phyloP scores from a whole-genome alignment of 164 flowering plant species.

The Macadamia tetraphylla region DNA sequence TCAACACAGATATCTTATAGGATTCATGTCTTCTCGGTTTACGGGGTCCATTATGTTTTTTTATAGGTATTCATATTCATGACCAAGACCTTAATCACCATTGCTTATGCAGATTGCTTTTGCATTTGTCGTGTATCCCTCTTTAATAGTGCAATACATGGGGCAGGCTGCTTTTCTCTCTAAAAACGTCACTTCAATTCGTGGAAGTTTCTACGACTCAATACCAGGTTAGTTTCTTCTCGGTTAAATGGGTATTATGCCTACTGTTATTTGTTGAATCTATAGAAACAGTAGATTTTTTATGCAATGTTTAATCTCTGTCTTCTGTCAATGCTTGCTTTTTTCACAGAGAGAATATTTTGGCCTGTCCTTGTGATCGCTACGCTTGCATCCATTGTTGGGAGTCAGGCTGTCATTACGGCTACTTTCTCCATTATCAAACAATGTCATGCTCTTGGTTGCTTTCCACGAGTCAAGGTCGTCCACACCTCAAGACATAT shows the following conservation, averaged over 20 bases:
- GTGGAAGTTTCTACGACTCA: conserved; percentile 52
- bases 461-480: conserved; percentile 84
- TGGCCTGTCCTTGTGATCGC: conserved; percentile 89
- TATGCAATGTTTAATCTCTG: background rate
- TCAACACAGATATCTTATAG: too few relatives aligned
- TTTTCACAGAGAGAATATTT: conserved; percentile 44
- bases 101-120: conserved; percentile 60
- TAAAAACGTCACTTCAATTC: conserved; percentile 33
- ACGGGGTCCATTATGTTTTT: too few relatives aligned
- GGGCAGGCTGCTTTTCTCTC: conserved; percentile 90
- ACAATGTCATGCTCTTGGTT: conserved; percentile 85
- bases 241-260: background rate
- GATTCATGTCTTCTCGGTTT: too few relatives aligned
- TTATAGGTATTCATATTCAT: too few relatives aligned
- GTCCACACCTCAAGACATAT: conserved; percentile 78
- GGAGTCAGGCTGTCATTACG: conserved; percentile 79
- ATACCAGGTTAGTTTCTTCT: conserved; percentile 50
- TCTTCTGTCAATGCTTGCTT: conserved; percentile 2
- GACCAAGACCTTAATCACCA: too few relatives aligned
- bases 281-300: too few relatives aligned
- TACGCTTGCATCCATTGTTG: conserved; percentile 77
- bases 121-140: conserved; percentile 59
- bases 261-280: too few relatives aligned
- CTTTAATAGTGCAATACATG: conserved; percentile 73
- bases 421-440: conserved; percentile 82